Evolutionary conservation across 768 basidiomycete genomes (phyloP).

Genomic region (Tylopilus felleus): DNA sequence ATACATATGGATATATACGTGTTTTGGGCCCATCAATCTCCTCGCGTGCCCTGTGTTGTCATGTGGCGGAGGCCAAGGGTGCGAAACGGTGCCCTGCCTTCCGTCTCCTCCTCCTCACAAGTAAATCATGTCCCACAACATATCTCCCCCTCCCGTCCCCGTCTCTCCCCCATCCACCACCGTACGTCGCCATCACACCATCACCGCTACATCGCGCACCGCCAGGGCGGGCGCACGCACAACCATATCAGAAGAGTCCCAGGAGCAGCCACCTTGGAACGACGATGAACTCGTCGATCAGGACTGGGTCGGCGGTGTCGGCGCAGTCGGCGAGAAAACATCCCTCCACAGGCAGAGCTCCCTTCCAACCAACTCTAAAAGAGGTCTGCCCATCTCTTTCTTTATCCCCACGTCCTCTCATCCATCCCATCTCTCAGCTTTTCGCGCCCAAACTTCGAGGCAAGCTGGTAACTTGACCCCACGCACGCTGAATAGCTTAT

Average conservation of each 20-base stretch:
- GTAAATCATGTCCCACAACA: constrained; percentile 37
- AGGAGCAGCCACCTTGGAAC: constrained; percentile 57
- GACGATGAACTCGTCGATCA: constrained; percentile 77
- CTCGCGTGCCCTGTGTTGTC: constrained; percentile 2
- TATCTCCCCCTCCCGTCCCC: constrained; percentile 42
- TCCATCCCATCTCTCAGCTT: constrained; percentile 36
- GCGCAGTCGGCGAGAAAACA: constrained; percentile 80
- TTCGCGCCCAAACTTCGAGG: constrained; percentile 48
- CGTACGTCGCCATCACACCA: constrained; percentile 83
- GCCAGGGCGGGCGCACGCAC: constrained; percentile 59
- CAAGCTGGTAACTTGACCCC: constrained; percentile 63
- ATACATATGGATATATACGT: background rate
- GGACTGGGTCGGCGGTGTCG: constrained; percentile 79
- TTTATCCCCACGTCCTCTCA: constrained; percentile 1
- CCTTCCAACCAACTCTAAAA: constrained; percentile 75
- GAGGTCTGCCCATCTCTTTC: constrained; percentile 43
- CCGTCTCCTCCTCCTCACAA: background rate
- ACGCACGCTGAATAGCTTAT: constrained; percentile 75
- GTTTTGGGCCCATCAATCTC: constrained; percentile 2
- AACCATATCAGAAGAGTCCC: constrained; percentile 63
- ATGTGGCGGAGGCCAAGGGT: constrained; percentile 26
- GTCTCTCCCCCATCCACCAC: constrained; percentile 38
- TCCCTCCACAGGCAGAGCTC: constrained; percentile 79
- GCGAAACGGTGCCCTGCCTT: constrained; percentile 14
- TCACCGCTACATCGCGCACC: constrained; percentile 68